Evolutionary conservation across 129 eudicot species (phyloP).

Genomic region (Daucus carota): DH1_v3.0 NC_030389.2:41949001-41949500

Average conservation of each 20-base stretch:
- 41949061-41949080: background rate
- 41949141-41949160: constrained; percentile 88
- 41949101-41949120: constrained; percentile 34
- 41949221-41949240: constrained; percentile 72
- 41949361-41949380: background rate
- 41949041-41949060: background rate
- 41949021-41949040: background rate
- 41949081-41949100: background rate
- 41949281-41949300: constrained; percentile 82
- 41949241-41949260: constrained; percentile 64
- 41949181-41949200: constrained; percentile 64
- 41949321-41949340: constrained; percentile 70
- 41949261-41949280: constrained; percentile 79
- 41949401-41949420: background rate
- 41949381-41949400: background rate
- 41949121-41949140: constrained; percentile 82
- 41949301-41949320: constrained; percentile 89
- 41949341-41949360: background rate
- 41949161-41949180: constrained; percentile 93
- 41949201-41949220: constrained; percentile 62
- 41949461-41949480: constrained; percentile 44
- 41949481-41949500: constrained; percentile 87
- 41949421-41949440: constrained; percentile 53
- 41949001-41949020: constrained; percentile 99
- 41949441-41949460: constrained; percentile 66